These are phyloP conservation scores for Vaccinium macrocarpon DNA, from an alignment of 148 eudicot species.

Conservation along the genomic window DNA sequence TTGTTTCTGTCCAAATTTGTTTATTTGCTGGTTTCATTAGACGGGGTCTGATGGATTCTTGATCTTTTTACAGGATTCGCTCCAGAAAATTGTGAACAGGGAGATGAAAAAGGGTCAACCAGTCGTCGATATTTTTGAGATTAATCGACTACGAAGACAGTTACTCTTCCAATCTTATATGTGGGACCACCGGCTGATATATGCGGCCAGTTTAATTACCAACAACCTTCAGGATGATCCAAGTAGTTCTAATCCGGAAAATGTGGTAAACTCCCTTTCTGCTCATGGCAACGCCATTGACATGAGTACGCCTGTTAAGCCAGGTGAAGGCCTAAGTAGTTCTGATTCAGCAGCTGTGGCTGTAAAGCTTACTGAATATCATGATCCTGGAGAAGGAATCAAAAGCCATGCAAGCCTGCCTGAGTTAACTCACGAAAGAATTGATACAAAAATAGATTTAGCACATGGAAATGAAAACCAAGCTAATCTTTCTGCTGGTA, in stretches of 20 bases:
- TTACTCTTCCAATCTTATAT: conserved; percentile 77
- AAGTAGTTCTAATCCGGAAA: conserved; percentile 19
- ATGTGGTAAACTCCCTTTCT: conserved; percentile 30
- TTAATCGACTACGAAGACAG: conserved; percentile 76
- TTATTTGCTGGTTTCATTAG: background rate
- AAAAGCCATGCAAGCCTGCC: conserved; percentile 18
- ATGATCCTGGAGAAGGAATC: conserved; percentile 24
- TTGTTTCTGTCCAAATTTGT: background rate
- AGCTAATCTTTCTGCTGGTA: conserved; percentile 27
- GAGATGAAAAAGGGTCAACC: conserved; percentile 57
- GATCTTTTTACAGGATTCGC: conserved; percentile 50
- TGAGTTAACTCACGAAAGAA: conserved; percentile 29
- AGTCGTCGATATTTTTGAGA: conserved; percentile 69
- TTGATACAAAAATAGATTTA: conserved; percentile 22
- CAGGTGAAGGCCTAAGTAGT: conserved; percentile 24
- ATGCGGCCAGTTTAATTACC: conserved; percentile 52
- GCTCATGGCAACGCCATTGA: conserved; percentile 25
- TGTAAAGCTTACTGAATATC: conserved; percentile 26
- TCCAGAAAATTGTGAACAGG: conserved; percentile 45
- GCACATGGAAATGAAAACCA: conserved; percentile 28
- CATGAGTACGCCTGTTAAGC: conserved; percentile 20
- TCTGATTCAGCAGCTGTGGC: conserved; percentile 36
- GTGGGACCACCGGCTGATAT: conserved; percentile 85
- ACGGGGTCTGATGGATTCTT: conserved; percentile 13
- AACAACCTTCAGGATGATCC: conserved; percentile 20